These are phyloP conservation scores for Singerocomus rubriflavus DNA, from an alignment of 1,284 basidiomycete species.

Conservation along the genomic window DNA sequence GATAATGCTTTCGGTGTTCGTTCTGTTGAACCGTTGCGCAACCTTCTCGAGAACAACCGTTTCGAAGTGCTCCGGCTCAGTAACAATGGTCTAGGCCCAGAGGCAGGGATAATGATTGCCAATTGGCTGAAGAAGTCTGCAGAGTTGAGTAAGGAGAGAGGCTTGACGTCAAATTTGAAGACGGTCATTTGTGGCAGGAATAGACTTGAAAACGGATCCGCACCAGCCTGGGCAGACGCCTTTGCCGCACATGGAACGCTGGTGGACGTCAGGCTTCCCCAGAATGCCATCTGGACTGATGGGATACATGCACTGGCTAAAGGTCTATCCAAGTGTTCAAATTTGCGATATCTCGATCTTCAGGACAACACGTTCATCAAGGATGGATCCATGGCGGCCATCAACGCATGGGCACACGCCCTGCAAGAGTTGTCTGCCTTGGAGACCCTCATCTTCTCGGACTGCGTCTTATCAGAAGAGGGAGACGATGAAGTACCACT, in stretches of 20 bases:
- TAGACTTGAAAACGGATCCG: constrained; percentile 89
- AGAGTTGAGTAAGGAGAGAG: constrained; percentile 60
- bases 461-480: constrained; percentile 79
- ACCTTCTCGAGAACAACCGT: constrained; percentile 80
- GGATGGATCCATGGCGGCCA: constrained; percentile 54
- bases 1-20: constrained; percentile 98
- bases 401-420: constrained; percentile 71
- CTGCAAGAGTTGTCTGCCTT: constrained; percentile 73
- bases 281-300: constrained; percentile 96
- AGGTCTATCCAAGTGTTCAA: constrained; percentile 70
- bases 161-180: constrained; percentile 69
- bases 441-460: constrained; percentile 82
- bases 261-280: constrained; percentile 87
- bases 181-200: constrained; percentile 93
- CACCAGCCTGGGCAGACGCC: constrained; percentile 81
- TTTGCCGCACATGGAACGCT: constrained; percentile 84
- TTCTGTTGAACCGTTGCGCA: constrained; percentile 92
- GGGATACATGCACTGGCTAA: constrained; percentile 82
- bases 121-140: constrained; percentile 83
- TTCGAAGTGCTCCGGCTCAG: constrained; percentile 84
- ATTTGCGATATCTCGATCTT: constrained; percentile 80
- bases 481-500: constrained; percentile 64
- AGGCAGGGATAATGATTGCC: constrained; percentile 85
- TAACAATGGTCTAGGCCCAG: constrained; percentile 97
- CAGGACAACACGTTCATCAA: constrained; percentile 95